Percentiles rank a stretch among this genome's conserved stretches.
Evolutionary conservation across 805 yeast species (phyloP).

Genomic region (Naumovozyma dairenensis): DNA sequence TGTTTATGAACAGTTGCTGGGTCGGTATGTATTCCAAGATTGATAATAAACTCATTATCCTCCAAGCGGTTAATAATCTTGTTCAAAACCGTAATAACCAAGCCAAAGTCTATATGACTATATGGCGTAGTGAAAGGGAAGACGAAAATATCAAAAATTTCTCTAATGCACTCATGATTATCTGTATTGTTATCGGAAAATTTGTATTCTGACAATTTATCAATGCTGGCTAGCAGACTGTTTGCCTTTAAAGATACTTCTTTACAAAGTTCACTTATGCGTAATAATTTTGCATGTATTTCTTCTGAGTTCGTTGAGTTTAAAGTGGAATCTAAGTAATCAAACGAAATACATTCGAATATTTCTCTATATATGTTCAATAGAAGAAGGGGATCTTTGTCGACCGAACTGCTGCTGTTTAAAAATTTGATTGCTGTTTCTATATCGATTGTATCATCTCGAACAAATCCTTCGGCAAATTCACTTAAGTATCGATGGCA

Average conservation of each 20-base stretch:
- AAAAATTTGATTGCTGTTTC: neutral
- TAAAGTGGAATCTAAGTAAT: too few species aligned
- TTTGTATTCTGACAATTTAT: neutral
- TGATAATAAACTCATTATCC: neutral
- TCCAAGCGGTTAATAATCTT: neutral
- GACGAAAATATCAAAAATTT: too few species aligned
- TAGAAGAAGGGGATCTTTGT: neutral
- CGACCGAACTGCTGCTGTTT: neutral
- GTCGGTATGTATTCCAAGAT: neutral
- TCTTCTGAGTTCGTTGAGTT: too few species aligned
- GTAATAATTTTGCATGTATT: neutral
- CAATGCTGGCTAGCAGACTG: neutral
- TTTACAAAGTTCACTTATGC: neutral
- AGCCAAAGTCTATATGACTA: neutral
- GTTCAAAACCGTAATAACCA: neutral
- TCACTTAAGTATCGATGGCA: conserved; percentile 1
- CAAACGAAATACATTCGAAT: too few species aligned
- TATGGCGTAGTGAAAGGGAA: neutral
- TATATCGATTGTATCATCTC: neutral
- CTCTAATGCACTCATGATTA: too few species aligned
- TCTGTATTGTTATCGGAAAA: neutral
- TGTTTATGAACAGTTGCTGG: neutral
- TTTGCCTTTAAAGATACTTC: neutral
- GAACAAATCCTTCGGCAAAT: neutral
- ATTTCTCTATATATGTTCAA: neutral